Evolutionary conservation across 441 rosid genomes (phyloP), one percentile per base, ranked within the genome.

Genomic region (Jatropha podagrica): DNA sequence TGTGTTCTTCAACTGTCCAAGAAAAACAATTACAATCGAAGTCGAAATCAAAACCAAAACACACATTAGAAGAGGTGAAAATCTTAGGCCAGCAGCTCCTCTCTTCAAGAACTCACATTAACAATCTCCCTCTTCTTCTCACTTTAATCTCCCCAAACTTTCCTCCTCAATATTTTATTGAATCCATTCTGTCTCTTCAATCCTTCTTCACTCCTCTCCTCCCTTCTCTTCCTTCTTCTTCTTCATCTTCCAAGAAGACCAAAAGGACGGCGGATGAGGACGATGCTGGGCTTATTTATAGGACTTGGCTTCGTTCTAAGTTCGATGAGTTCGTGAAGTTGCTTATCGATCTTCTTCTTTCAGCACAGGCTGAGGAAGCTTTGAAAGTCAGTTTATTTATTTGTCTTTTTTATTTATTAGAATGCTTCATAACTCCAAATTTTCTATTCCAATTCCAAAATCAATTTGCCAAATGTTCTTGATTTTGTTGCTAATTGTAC

Each of bases 161-260:
- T 55, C 90, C 92, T 66, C 92, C 98, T 74, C 89, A 85, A 27
- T 82, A 83, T 76, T 84, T 83, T 15, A 85, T 95, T 0, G 98
- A 95, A 74, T 85, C 98, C 1, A 86, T 95, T 77, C 97, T 95
- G 82, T 89, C 97, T 11, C 92, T 95, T 65, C 98, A 93, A 68
- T 88, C 99, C 38, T 95, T 95, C 81, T 95, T 91, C 88, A 84
- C 89, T 2, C 91, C 98, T 38, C 83, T 93, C 20, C 91, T 89
- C 76, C 90, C 95, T 14, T 87, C 85, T 74, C 96, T 93, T 10
- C 98, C 96, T 17, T 69, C 91, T 0, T 81, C 89, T 66, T 76
- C 88, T 23, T 6, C 68, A 1, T 32, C 32, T 12, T 65, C 78
- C 1, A 66, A 82, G 38, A 65, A 38, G 7, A 15, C 37, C 46